phyloP scores from a whole-genome alignment of 1,284 basidiomycete genomes.

The Mycena citricolor region DNA sequence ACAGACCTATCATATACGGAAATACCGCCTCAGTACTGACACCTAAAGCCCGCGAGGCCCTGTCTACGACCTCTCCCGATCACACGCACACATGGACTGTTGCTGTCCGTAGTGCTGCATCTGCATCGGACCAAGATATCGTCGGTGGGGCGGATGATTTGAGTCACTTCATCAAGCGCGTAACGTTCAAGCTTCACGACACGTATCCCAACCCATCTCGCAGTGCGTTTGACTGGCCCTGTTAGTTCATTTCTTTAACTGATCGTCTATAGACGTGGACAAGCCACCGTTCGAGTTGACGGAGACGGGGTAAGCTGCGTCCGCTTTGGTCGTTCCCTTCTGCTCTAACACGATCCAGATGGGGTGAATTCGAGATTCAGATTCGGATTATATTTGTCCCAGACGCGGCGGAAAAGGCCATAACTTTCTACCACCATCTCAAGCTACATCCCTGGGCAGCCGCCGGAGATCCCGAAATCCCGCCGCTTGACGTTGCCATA shows the following conservation, averaged over 20 bases:
- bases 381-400: conserved; percentile 92
- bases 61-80: conserved; percentile 47
- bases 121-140: conserved; percentile 58
- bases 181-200: conserved; percentile 97
- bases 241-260: conserved; percentile 1
- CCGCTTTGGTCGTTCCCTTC: background rate
- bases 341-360: conserved; percentile 49
- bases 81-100: conserved; percentile 99
- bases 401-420: conserved; percentile 87
- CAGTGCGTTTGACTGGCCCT: conserved; percentile 52
- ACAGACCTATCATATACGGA: conserved; percentile 93
- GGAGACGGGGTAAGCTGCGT: conserved; percentile 74
- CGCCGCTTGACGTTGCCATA: conserved; percentile 61
- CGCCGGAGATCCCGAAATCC: conserved; percentile 59
- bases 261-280: conserved; percentile 68
- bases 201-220: conserved; percentile 91
- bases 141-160: conserved; percentile 89
- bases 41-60: conserved; percentile 67
- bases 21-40: conserved; percentile 89
- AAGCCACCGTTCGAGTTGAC: conserved; percentile 93
- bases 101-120: conserved; percentile 82
- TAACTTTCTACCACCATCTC: conserved; percentile 87
- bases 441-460: conserved; percentile 94
- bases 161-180: conserved; percentile 88
- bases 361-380: conserved; percentile 98